Percentiles rank a stretch among this genome's conserved stretches.
Evolutionary conservation across 1,284 basidiomycete species (phyloP).

Genomic region (Papiliotrema nemorosa): DNA sequence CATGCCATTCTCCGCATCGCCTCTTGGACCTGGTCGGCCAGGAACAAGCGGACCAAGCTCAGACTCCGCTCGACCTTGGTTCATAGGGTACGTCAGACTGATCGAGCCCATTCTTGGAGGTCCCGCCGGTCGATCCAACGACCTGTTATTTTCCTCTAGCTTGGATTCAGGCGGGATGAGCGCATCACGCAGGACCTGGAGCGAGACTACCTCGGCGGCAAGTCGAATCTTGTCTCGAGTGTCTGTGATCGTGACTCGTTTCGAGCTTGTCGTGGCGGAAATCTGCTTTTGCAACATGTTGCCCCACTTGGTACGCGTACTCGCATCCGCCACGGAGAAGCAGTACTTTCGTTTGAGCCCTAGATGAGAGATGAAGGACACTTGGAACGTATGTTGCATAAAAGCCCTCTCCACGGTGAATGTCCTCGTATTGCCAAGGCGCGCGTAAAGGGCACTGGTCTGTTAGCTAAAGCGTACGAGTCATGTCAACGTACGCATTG

Average conservation of each 20-base stretch:
- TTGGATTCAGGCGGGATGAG: conserved; percentile 54
- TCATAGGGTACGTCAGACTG: conserved; percentile 2
- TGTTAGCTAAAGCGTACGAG: neutral
- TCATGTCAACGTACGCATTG: conserved; percentile 57
- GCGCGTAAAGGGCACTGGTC: conserved; percentile 61
- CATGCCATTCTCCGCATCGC: conserved; percentile 9
- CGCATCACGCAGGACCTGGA: conserved; percentile 77
- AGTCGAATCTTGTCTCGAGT: conserved; percentile 42
- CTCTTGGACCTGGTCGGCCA: neutral
- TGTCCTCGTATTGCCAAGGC: conserved; percentile 68
- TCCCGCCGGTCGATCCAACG: neutral
- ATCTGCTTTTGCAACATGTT: conserved; percentile 67
- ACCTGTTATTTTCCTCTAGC: neutral
- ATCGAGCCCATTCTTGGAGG: conserved; percentile 3
- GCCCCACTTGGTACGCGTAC: conserved; percentile 70
- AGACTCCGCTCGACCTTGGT: neutral
- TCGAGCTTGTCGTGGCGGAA: conserved; percentile 53
- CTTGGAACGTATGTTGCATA: conserved; percentile 89
- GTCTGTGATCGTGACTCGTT: conserved; percentile 52
- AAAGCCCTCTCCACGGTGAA: conserved; percentile 82
- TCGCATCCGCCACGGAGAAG: conserved; percentile 79
- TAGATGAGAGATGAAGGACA: conserved; percentile 71
- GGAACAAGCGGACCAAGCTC: neutral
- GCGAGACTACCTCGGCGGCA: conserved; percentile 67
- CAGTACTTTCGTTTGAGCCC: conserved; percentile 77